phyloP scores from a whole-genome alignment of 768 basidiomycete species.

The Suillus alpinus region DNA sequence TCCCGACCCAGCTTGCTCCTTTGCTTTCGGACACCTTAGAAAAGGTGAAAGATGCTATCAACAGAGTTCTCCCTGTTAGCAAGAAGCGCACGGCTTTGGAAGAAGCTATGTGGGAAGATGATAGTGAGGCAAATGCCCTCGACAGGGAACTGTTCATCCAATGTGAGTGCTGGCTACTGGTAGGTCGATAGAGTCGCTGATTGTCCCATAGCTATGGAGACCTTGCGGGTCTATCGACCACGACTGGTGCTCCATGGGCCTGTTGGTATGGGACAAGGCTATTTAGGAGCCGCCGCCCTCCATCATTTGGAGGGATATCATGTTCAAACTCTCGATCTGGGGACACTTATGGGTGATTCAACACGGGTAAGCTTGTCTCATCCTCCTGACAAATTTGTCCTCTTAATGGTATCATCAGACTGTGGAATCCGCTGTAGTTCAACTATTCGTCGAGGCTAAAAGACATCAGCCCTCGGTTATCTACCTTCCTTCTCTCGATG shows the following conservation, averaged over 20 bases:
- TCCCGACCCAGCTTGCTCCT: constrained; percentile 83
- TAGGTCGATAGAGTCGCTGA: background rate
- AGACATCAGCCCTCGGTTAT: constrained; percentile 94
- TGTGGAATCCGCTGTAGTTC: constrained; percentile 88
- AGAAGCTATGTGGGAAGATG: constrained; percentile 93
- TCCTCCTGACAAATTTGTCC: background rate
- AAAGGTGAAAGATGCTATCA: constrained; percentile 68
- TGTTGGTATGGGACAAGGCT: constrained; percentile 87
- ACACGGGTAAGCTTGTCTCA: constrained; percentile 60
- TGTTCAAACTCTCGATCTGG: constrained; percentile 90
- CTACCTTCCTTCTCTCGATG: constrained; percentile 85
- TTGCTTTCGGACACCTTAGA: constrained; percentile 69
- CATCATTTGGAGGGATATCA: constrained; percentile 97
- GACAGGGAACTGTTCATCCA: constrained; percentile 88
- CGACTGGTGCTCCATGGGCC: constrained; percentile 80
- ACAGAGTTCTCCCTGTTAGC: constrained; percentile 71
- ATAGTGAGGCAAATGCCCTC: constrained; percentile 75
- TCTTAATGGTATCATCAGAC: constrained; percentile 49
- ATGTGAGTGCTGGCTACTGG: constrained; percentile 45
- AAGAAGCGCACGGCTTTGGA: constrained; percentile 85
- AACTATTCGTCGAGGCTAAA: constrained; percentile 95
- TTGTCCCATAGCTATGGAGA: constrained; percentile 74
- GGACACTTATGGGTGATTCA: constrained; percentile 83
- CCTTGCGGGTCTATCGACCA: constrained; percentile 85
- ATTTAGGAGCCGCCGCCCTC: constrained; percentile 85